Base-by-base conservation (phyloP, 257 asterid species). In the Solanum etuberosum region DNA sequence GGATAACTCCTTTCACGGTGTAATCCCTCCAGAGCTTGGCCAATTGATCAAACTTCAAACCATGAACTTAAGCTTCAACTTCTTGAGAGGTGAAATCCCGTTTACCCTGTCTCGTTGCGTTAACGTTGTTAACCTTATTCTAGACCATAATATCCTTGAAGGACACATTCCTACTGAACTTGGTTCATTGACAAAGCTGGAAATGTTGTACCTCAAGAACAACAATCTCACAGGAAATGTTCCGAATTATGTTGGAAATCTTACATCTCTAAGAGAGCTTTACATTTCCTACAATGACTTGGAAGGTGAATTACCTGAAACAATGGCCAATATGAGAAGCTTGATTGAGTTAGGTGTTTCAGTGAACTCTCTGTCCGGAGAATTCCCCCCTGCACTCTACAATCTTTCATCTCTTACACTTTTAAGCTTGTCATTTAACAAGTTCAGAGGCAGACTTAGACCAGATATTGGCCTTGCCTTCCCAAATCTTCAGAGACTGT, bases 201-300 rank as follows among this genome's bases (percentile, higher is more conserved):
- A 34, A 13, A 81, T 5, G 68, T 87, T 88, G 86, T 85, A 89
- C 85, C 88, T 93, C 42, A 91, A 89, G 85, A 92, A 63, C 90
- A 93, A 92, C 91, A 91, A 91, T 82, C 88, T 93, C 54, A 89
- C 93, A 77, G 96, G 96, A 88, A 87, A 59, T 6, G 59, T 92
- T 27, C 94, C 94, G 8, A 72, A 90, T 73, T 88, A 92, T 32
- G 38, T 92, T 23, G 94, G 94, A 59, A 93, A 93, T 57, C 92
- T 93, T 63, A 85, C 96, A 4, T 87, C 88, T 86, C 83, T 92
- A 9, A 32, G 71, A 57, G 91, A 88, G 89, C 83, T 93, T 29
- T 91, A 89, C 70, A 87, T 93, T 86, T 88, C 94, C 16, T 90
- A 90, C 38, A 93, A 93, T 85, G 18, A 85, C 20, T 81, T 93